Base-by-base conservation (phyloP, 2,329 filamentous ascomycete species). In the Calonectria leucothoes region DNA sequence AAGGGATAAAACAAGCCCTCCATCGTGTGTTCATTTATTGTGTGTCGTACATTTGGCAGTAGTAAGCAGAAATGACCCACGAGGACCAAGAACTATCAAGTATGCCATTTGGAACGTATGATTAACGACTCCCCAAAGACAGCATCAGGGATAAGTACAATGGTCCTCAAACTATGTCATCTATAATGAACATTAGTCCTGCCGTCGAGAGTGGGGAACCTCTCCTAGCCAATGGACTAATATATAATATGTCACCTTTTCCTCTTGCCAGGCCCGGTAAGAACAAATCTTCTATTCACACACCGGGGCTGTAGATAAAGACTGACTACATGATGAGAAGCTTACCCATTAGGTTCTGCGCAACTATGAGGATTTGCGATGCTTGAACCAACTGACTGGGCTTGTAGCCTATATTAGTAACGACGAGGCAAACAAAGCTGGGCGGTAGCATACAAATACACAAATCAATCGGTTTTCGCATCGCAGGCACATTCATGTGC, bases 11-110 rank as follows among this genome's bases (percentile, higher is more conserved):
- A 42, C 6, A 6, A 45, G 17, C 6, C 39, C n/a, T 81, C 76
- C 12, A 71, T 67, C 0, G 83, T 79, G n/a, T 1, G 81, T 66
- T 75, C 85, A 90, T 7, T 88, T 82, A 68, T 88, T 85, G 0
- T 64, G 84, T 76, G 73, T 90, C 83, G 48, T 83, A 82, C 29
- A 83, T 85, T 85, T 88, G n/a, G 83, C 80, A 66, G 87, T 89
- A 35, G 85, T 84, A 66, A 84, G 84, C 7, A 88, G 80, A 23
- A 86, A 79, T 6, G 85, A 84, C 3, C 90, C 91, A 87, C 88
- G 12, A 89, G 90, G 64, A 92, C 91, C 71, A 87, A 86, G 81
- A 89, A 39, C 87, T 90, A 25, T 88, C 83, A 77, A 92, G 92
- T 14, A 87, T 83, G 69, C 92, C 91, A 63, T 92, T 90, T 87